Conservation (phyloP, 345 rosid genomes). For the Citrus glauca region DNA sequence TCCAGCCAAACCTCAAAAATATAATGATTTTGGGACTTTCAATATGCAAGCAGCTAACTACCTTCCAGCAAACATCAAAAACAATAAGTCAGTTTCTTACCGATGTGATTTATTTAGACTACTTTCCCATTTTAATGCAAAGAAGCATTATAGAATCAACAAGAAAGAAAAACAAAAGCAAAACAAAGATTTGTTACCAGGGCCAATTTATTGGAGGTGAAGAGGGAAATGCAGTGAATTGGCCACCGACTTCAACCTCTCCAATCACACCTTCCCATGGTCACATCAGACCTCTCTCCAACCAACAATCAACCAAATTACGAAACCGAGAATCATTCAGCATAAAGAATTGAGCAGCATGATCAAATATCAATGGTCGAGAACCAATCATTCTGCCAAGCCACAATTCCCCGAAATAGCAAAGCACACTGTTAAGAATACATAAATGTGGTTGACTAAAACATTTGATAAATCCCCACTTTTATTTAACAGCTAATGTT, state of each 20-base stretch:
- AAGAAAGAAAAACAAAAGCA: background rate
- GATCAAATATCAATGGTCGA: too few species aligned
- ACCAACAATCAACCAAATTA: too few species aligned
- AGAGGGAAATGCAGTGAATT: too few species aligned
- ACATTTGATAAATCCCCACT: too few species aligned
- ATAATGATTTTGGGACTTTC: background rate
- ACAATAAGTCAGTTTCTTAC: background rate
- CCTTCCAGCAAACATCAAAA: background rate
- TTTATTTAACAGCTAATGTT: too few species aligned
- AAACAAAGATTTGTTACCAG: conserved; percentile 36
- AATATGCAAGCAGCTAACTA: background rate
- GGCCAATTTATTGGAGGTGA: conserved; percentile 6
- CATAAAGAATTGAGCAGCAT: too few species aligned
- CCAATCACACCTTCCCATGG: too few species aligned
- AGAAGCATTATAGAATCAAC: background rate
- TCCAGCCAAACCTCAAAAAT: background rate
- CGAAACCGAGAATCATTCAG: too few species aligned
- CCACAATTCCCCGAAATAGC: conserved; percentile 39
- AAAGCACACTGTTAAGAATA: background rate
- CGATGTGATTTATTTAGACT: background rate
- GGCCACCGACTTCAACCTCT: too few species aligned
- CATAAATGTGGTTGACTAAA: background rate
- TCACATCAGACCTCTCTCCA: too few species aligned
- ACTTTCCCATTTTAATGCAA: background rate
- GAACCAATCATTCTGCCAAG: too few species aligned